Evolutionary conservation across 1,284 basidiomycete genomes (phyloP), one percentile per base, ranked within the genome.

Genomic region (Ustilago esculenta): DNA sequence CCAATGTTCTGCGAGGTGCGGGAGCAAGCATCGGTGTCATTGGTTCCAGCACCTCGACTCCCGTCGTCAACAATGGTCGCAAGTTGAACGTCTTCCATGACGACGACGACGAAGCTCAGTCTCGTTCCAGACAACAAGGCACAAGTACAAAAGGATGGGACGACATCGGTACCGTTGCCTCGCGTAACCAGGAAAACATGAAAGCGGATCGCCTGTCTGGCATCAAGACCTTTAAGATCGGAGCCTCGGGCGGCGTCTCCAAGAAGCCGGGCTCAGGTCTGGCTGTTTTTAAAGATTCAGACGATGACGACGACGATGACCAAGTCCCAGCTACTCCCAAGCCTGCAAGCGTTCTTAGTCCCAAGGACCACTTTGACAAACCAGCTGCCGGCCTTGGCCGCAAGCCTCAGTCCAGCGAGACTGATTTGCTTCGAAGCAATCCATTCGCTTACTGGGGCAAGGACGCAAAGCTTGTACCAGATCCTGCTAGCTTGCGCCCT

Each of bases 271-370:
- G 56, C 21, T 52, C 60, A 11, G 72, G 72, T 9, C 63, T 79
- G 6, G 75, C 76, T 8, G 75, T 78, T 40, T 76, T 74, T 30
- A 73, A 77, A 41, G 81, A 83, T 36, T 83, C 83, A 23, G 84
- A 84, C 37, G 85, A 85, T 42, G 84, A 83, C 11, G 84, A 85
- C 11, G 79, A 79, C 17, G 79, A 72, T 14, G 79, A 73, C 34
- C 30, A 64, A 15, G 48, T 47, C 3, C 15, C 61, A 5, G 43
- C 54, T 6, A 56, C 55, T 14, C 54, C 59, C 24, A 57, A 50
- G 10, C 47, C 61, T 18, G 58, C 80, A 68, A 49, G 76, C 68
- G 17, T 72, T 51, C 45, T 72, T n/a, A 64, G 54, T 29, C 57
- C 61, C 18, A 72, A 74, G 17, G 61, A 63, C 24, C 51, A 51